phyloP scores from a whole-genome alignment of 2,329 filamentous ascomycete genomes.

The Neurospora sp. region DNA sequence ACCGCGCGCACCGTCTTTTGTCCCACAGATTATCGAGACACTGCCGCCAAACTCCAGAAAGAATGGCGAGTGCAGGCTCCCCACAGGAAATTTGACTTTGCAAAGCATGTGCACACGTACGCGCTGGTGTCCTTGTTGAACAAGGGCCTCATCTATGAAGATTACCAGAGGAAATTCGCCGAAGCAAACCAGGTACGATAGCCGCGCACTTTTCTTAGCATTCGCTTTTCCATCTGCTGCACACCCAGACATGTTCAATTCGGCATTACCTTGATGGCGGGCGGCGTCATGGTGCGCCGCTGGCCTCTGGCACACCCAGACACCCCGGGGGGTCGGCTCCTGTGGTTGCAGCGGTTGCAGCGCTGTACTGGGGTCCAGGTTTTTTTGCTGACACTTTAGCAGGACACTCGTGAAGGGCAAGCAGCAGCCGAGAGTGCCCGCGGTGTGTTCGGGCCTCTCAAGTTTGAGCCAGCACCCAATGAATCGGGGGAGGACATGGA shows the following conservation, averaged over 20 bases:
- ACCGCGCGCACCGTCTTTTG: constrained; percentile 20
- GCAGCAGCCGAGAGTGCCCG: constrained; percentile 37
- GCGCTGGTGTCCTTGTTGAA: constrained; percentile 54
- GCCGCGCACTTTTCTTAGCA: constrained; percentile 2
- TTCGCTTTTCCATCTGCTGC: neutral
- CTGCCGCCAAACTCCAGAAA: constrained; percentile 57
- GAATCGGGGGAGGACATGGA: constrained; percentile 23
- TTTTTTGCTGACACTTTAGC: constrained; percentile 30
- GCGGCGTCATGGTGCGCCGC: constrained; percentile 7
- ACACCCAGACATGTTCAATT: neutral
- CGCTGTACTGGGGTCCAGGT: neutral
- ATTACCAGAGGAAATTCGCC: constrained; percentile 44
- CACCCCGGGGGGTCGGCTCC: constrained; percentile 5
- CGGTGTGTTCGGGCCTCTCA: constrained; percentile 49
- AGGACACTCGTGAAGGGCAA: constrained; percentile 40
- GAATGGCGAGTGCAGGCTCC: constrained; percentile 57
- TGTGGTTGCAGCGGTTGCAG: neutral
- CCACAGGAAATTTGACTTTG: constrained; percentile 53
- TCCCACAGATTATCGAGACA: constrained; percentile 54
- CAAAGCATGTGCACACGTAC: constrained; percentile 54
- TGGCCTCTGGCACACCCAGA: constrained; percentile 10
- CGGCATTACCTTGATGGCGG: constrained; percentile 1
- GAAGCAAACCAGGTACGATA: constrained; percentile 38
- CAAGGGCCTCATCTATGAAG: constrained; percentile 52
- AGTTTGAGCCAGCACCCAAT: constrained; percentile 34